Percentiles rank a stretch among this genome's conserved stretches.
Evolutionary conservation across 805 yeast species (phyloP).

Genomic region (Zygosaccharomyces bisporus): DNA sequence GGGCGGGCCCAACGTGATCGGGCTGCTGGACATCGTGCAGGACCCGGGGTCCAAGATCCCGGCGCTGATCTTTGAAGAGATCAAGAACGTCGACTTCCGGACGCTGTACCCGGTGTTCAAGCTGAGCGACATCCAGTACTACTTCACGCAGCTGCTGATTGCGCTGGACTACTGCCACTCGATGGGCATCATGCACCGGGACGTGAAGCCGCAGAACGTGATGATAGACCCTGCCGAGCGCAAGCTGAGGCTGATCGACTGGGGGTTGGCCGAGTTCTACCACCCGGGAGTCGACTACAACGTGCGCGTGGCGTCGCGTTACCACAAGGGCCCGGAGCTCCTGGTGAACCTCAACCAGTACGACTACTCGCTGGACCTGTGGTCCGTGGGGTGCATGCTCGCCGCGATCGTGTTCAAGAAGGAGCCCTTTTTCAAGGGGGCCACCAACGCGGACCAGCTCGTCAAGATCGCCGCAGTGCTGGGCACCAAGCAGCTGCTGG

Average conservation of each 20-base stretch:
- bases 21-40: constrained; percentile 76
- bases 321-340: constrained; percentile 89
- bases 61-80: constrained; percentile 79
- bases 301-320: constrained; percentile 87
- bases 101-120: constrained; percentile 77
- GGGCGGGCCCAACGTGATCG: constrained; percentile 78
- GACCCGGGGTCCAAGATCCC: constrained; percentile 85
- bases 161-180: constrained; percentile 89
- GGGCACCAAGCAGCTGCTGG: constrained; percentile 73
- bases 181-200: constrained; percentile 93
- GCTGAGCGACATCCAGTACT: constrained; percentile 71
- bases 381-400: constrained; percentile 91
- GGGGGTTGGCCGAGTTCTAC: constrained; percentile 94
- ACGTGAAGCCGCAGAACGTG: constrained; percentile 89
- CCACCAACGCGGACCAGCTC: constrained; percentile 85
- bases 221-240: constrained; percentile 78
- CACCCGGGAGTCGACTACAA: constrained; percentile 87
- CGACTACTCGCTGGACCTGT: constrained; percentile 83
- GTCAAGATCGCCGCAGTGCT: constrained; percentile 85
- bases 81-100: constrained; percentile 82
- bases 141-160: constrained; percentile 74
- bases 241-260: constrained; percentile 73
- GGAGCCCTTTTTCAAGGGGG: constrained; percentile 91
- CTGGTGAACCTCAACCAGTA: constrained; percentile 77
- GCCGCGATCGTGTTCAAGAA: constrained; percentile 84